A percentile compares a stretch with the other conserved stretches of the same genome.
These are phyloP conservation scores for Phoenix dactylifera DNA, from an alignment of 176 grass and related monocot species.

Conservation along the genomic window DNA sequence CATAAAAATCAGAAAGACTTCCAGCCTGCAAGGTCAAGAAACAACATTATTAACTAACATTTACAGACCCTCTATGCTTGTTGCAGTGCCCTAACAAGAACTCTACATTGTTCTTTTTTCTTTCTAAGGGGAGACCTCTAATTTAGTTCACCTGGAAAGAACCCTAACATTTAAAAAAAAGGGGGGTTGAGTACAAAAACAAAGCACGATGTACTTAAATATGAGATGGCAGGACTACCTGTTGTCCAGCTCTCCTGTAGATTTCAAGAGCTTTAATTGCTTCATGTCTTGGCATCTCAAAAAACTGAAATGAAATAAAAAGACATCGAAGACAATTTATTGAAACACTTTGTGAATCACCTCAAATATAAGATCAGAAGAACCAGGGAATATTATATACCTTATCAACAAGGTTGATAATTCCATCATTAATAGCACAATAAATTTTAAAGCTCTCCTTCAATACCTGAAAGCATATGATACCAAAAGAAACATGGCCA, in stretches of 20 bases:
- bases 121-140: too few relatives aligned
- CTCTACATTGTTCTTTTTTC: too few relatives aligned
- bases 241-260: constrained; percentile 82
- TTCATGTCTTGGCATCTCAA: constrained; percentile 97
- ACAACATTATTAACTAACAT: neutral
- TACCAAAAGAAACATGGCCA: too few relatives aligned
- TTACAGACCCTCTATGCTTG: too few relatives aligned
- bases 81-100: too few relatives aligned
- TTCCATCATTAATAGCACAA: constrained; percentile 93
- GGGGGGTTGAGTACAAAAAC: too few relatives aligned
- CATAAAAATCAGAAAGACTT: constrained; percentile 89
- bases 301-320: constrained; percentile 40
- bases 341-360: too few relatives aligned
- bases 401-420: constrained; percentile 99
- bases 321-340: neutral
- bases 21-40: constrained; percentile 59
- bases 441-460: constrained; percentile 99
- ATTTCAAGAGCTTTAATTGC: constrained; percentile 86
- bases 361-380: too few relatives aligned
- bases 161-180: too few relatives aligned
- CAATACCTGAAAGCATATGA: constrained; percentile 47
- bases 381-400: constrained; percentile 25
- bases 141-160: too few relatives aligned
- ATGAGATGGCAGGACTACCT: constrained; percentile 37
- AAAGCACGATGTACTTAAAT: constrained; percentile 1